Base-by-base conservation (phyloP, 202 grass and related monocot species). In the Carex sylvatica region DNA sequence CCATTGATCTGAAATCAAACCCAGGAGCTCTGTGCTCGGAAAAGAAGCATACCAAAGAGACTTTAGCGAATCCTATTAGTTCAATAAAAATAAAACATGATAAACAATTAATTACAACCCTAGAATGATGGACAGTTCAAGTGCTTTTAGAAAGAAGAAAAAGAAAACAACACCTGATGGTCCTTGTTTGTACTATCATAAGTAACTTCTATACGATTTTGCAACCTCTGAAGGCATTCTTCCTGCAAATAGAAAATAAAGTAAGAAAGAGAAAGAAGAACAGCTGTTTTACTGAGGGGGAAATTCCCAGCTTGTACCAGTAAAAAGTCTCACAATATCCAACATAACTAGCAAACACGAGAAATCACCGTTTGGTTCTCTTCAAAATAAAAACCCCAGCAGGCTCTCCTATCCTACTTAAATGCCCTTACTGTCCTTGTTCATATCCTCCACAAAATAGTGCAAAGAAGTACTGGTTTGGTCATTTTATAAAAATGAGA, bases 1-100 rank as follows among this genome's bases (percentile, higher is more conserved):
- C 96, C 96, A 99, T 85, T 99, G 96, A 14, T 99, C 96, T 80
- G 96, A 99, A 89, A 99, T 92, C 90, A 99, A 85, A 2, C 88
- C 92, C n/a, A 30, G 81, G 82, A 99, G 96, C 81, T 96, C 86
- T 5, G 84, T 88, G 70, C 91, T 91, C 87, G 96, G 96, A 88
- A 88, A 99, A 59, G 96, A 87, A 86, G 88, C 88, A 86, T 72
- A 89, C 96, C 96, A 99, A 74, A 99, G 89, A 70, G 91, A 79
- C 64, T 84, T 89, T 44, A 99, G 73, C 13, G 88, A 88, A 86
- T 99, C 96, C 96, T 99, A 83, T 86, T 55, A 85, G 22, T 53
- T 63, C 65, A 90, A 83, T 53, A 78, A 76, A 63, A 28, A 88
- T 49, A 80, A 62, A 65, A 73, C 23, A 87, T 13, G 5, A 67